Base-by-base conservation (phyloP, 306 rosid species). In the Potentilla sterilis region DNA sequence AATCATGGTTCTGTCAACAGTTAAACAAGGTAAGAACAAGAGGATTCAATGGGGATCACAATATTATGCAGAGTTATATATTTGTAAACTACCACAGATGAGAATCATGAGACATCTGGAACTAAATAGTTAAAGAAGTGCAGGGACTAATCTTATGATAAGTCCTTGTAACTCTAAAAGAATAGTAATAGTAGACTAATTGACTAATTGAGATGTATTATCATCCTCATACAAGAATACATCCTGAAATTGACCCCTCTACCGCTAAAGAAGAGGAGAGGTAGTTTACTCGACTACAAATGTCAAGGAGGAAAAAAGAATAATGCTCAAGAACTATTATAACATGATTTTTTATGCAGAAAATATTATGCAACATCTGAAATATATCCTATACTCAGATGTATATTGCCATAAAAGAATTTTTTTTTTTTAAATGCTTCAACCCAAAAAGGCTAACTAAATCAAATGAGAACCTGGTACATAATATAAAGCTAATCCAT, bases 1-100 rank as follows among this genome's bases (percentile, higher is more conserved):
- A 81, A 95, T 95, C 99, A 92, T 95, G 72, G 96, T 89, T 28
- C 99, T 95, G 88, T 52, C 48, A 48, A 79, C 77, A 67, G 81
- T 38, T 69, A 69, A 86, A 77, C 70, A 34, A 83, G 42, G 65
- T 70, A 88, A 34, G 28, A 28, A 58, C 11, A 72, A 7, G 24
- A 72, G 67, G 43, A 54, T 72, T 44, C 58, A 54, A 54, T 22
- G 40, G 67, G 52, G 21, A 72, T 72, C 62, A 66, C 28, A 14
- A 41, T 13, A 34, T 49, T 38, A 72, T 38, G 32, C 18, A 70
- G 28, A 28, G 1, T 28, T 28, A 28, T 28, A 28, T 28, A 28
- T 28, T 28, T 28, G 28, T 28, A 28, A 28, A 44, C 48, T 44
- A 11, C 14, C 10, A 44, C 48, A 9, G 48, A 44, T 44, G 48